Conservation (phyloP, 2,329 filamentous ascomycete species). For the Onygenales sp. region DNA sequence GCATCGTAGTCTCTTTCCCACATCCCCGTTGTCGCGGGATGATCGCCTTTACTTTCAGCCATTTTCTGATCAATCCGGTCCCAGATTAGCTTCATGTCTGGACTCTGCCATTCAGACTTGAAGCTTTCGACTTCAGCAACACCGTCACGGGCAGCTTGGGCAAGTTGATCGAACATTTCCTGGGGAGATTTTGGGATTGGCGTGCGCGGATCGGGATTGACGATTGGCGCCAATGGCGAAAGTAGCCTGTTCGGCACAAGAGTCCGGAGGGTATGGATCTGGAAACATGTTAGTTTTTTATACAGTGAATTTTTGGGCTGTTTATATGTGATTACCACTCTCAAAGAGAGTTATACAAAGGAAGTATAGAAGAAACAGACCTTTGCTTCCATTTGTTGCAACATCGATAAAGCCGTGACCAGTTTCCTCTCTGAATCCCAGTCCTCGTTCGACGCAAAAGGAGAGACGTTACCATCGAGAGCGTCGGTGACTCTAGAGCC, state of each 20-base stretch:
- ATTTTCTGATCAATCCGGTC: slow-evolving; percentile 26
- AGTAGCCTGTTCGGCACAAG: slow-evolving; percentile 32
- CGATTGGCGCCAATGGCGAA: slow-evolving; percentile 29
- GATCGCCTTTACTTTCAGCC: slow-evolving; percentile 26
- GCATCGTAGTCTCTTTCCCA: slow-evolving; percentile 34
- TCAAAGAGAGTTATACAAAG: neutral
- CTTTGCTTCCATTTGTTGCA: slow-evolving; percentile 29
- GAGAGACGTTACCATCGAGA: neutral
- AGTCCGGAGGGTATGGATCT: slow-evolving; percentile 35
- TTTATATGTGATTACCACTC: neutral
- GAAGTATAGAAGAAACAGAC: slow-evolving; percentile 4
- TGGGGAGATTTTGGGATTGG: slow-evolving; percentile 24
- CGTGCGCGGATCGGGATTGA: slow-evolving; percentile 20
- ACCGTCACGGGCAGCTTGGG: slow-evolving; percentile 25
- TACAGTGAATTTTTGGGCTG: neutral
- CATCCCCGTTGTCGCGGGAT: slow-evolving; percentile 26
- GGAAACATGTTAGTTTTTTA: slow-evolving; percentile 7
- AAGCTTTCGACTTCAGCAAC: slow-evolving; percentile 29
- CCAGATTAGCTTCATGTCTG: slow-evolving; percentile 32
- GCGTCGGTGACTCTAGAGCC: neutral
- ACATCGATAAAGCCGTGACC: slow-evolving; percentile 29
- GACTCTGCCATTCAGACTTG: slow-evolving; percentile 29
- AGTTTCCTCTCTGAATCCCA: slow-evolving; percentile 29
- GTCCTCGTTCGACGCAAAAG: slow-evolving; percentile 2
- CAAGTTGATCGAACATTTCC: slow-evolving; percentile 25